phyloP scores from a whole-genome alignment of 2,329 filamentous ascomycete species.

The Grosmannia huntii region DNA sequence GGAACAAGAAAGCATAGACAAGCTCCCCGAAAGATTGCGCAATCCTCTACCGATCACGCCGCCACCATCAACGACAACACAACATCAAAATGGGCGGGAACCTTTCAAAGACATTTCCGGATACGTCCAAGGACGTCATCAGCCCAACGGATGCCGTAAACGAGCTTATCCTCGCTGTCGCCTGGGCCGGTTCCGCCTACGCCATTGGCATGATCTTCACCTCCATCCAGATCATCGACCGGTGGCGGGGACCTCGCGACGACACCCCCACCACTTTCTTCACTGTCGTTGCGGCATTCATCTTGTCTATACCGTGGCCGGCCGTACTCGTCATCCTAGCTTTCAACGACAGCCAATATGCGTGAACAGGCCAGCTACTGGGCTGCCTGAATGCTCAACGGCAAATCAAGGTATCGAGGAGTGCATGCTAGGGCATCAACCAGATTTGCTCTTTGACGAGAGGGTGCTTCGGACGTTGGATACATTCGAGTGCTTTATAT shows the following conservation, averaged over 20 bases:
- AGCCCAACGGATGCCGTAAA: constrained; percentile 8
- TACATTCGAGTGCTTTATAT: neutral
- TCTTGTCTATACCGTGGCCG: constrained; percentile 14
- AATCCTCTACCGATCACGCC: neutral
- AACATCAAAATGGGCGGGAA: constrained; percentile 8
- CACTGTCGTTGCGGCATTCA: constrained; percentile 10
- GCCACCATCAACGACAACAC: neutral
- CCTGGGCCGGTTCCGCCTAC: constrained; percentile 13
- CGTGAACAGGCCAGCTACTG: neutral
- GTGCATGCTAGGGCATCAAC: neutral
- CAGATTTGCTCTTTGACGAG: too few species aligned
- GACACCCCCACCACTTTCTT: constrained; percentile 11
- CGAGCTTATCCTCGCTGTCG: constrained; percentile 12
- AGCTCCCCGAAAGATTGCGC: neutral
- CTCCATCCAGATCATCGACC: constrained; percentile 13
- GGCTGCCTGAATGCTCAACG: neutral
- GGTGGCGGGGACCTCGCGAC: constrained; percentile 16
- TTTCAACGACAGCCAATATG: constrained; percentile 1
- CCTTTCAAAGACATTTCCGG: constrained; percentile 9
- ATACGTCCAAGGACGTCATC: constrained; percentile 12
- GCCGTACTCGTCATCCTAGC: constrained; percentile 12
- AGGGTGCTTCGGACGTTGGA: neutral
- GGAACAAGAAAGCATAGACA: neutral
- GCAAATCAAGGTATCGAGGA: too few species aligned
- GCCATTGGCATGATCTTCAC: constrained; percentile 16